These are phyloP conservation scores for Hygrocybe punicea DNA, from an alignment of 768 basidiomycete species.

Conservation along the genomic window DNA sequence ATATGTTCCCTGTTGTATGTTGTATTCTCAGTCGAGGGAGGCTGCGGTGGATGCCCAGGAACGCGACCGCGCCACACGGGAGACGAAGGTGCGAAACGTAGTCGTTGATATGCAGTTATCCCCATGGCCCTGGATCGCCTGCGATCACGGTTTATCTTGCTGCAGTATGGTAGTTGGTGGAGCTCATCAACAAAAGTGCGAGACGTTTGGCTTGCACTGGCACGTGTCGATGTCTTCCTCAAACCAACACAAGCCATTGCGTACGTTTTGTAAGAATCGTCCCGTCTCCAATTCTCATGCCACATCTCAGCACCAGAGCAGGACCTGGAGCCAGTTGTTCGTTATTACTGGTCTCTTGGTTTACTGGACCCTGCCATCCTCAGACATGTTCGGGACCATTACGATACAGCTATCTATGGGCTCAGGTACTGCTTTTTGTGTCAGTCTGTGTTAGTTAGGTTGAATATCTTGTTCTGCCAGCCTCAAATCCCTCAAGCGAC, in stretches of 20 bases:
- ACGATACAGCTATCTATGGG: slow-evolving; percentile 2
- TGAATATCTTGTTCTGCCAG: not conserved
- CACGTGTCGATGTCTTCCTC: not conserved
- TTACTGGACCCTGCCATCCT: slow-evolving; percentile 8
- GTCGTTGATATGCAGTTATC: too few species aligned
- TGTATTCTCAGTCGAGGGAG: too few species aligned
- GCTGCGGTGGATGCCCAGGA: too few species aligned
- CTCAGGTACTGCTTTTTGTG: not conserved
- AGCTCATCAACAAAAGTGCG: too few species aligned
- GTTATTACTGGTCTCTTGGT: slow-evolving; percentile 10
- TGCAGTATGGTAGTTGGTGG: too few species aligned
- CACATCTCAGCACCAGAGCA: slow-evolving; percentile 1
- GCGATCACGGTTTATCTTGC: too few species aligned
- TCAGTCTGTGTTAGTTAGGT: not conserved
- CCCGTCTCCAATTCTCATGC: not conserved
- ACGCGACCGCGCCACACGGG: too few species aligned
- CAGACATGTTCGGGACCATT: slow-evolving; percentile 7
- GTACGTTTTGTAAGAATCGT: not conserved
- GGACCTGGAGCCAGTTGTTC: not conserved
- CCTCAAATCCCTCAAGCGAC: slow-evolving; percentile 2
- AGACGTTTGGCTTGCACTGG: too few species aligned
- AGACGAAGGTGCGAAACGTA: too few species aligned
- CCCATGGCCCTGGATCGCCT: too few species aligned
- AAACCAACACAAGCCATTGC: slow-evolving; percentile 14
- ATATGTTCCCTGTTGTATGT: too few species aligned